Base-by-base conservation (phyloP, 164 flowering plant genomes). In the Euptelea pleiosperma region DNA sequence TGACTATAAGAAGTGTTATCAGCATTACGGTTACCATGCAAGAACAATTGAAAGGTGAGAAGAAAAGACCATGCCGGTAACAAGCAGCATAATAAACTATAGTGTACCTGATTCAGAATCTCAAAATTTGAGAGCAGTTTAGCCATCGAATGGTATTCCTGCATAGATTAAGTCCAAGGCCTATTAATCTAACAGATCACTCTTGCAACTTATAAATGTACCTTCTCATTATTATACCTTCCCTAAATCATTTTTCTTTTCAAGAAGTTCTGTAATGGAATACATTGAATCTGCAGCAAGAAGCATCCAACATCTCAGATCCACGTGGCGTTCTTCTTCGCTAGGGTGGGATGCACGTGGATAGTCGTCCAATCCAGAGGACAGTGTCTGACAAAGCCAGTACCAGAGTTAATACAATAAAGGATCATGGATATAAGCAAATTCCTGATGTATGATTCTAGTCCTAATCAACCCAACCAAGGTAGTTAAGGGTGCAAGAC, bases 261-360 rank as follows among this genome's bases (percentile, higher is more conserved):
- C 73, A 40, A 80, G 55, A 59, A 87, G 67, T 55, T 75, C 74
- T 30, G 73, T 28, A 51, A 90, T 90, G 61, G 91, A 82, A 67
- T 82, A 72, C 88, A 93, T 69, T 72, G 83, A 79, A 70, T 88
- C 82, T 61, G 95, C 89, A 16, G 97, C 99, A 69, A 88, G 92
- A 63, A 77, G 79, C 95, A 93, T 90, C 99, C 97, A 93, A 69
- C 99, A 86, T 75, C 96, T 86, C 52, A 93, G 89, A 71, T 93
- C 99, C 77, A 90, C 51, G 71, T 90, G 99, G n/a, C 85, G 91
- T 68, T 93, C 99, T 57, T 90, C 93, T 47, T 78, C 83, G 73
- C 65, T 83, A 29, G 97, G 99, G 65, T 90, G 99, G 45, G 99
- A 93, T 60, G 96, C 97, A 61, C 95, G 91, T 30, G 99, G 99